A percentile compares a stretch with the other conserved stretches of the same genome.
phyloP scores from a whole-genome alignment of 306 rosid species.

The Corylus avellana region DNA sequence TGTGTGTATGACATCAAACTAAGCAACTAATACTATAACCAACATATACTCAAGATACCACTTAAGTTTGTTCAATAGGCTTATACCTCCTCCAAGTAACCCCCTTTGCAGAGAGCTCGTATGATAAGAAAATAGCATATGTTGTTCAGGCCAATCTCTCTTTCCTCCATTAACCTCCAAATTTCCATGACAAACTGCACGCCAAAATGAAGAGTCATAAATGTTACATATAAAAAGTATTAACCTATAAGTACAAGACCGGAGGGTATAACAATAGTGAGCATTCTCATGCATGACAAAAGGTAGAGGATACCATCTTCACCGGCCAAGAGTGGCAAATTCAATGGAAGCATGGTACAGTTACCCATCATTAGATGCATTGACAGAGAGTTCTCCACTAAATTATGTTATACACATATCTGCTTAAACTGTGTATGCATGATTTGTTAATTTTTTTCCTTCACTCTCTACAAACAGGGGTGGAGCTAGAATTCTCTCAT shows the following conservation, averaged over 20 bases:
- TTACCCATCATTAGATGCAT: background rate
- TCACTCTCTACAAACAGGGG: background rate
- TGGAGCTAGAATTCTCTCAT: background rate
- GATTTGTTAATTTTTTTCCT: background rate
- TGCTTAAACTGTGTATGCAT: background rate
- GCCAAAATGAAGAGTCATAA: conserved; percentile 19
- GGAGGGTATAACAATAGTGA: conserved; percentile 2
- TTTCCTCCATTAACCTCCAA: conserved; percentile 71
- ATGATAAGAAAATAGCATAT: conserved; percentile 55
- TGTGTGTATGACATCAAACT: background rate
- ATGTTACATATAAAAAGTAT: conserved; percentile 2
- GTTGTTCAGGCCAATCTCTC: conserved; percentile 46
- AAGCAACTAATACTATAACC: background rate
- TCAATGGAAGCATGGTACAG: background rate
- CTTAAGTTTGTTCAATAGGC: background rate
- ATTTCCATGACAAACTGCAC: conserved; percentile 85
- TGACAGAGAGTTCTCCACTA: background rate
- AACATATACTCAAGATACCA: conserved; percentile 1
- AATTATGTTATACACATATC: background rate
- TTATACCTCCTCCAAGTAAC: conserved; percentile 71
- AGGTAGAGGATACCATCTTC: conserved; percentile 2
- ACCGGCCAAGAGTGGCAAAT: conserved; percentile 14
- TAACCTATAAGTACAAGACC: conserved; percentile 14
- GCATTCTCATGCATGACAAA: conserved; percentile 17
- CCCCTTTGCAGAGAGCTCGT: conserved; percentile 69